A percentile compares a stretch with the other conserved stretches of the same genome.
Evolutionary conservation across 2,329 filamentous ascomycete species (phyloP).

Genomic region (Apiospora hydei): DNA sequence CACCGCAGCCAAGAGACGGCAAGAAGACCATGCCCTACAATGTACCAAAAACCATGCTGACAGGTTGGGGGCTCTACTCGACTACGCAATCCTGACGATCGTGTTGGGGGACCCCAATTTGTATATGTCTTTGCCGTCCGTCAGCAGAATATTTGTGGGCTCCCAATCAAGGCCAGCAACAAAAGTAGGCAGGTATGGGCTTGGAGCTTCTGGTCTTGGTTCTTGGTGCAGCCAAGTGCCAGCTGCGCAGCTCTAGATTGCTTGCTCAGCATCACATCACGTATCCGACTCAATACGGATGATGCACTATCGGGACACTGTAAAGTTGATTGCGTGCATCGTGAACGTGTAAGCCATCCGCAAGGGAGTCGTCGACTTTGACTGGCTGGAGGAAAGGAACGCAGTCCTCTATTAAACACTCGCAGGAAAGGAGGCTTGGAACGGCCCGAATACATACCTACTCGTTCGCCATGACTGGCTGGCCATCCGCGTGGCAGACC

Average conservation of each 20-base stretch:
- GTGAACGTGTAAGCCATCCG: background rate
- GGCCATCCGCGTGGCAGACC: background rate
- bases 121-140: background rate
- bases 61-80: background rate
- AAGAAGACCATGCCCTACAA: background rate
- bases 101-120: background rate
- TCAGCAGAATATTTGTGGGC: background rate
- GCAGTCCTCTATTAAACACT: slow-evolving; percentile 9
- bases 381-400: slow-evolving; percentile 19
- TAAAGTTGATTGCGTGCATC: slow-evolving; percentile 19
- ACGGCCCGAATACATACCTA: slow-evolving; percentile 6
- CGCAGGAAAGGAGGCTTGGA: slow-evolving; percentile 17
- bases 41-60: background rate
- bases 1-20: slow-evolving; percentile 13
- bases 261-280: background rate
- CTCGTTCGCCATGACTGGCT: background rate
- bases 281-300: slow-evolving; percentile 7
- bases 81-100: slow-evolving; percentile 11
- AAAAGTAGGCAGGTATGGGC: background rate
- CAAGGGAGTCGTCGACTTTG: background rate
- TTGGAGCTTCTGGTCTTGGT: background rate
- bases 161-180: slow-evolving; percentile 9
- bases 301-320: slow-evolving; percentile 15
- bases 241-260: background rate
- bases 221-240: background rate